Conservation (phyloP, 2,329 filamentous ascomycete genomes). For the Fusarium vanettenii region DNA sequence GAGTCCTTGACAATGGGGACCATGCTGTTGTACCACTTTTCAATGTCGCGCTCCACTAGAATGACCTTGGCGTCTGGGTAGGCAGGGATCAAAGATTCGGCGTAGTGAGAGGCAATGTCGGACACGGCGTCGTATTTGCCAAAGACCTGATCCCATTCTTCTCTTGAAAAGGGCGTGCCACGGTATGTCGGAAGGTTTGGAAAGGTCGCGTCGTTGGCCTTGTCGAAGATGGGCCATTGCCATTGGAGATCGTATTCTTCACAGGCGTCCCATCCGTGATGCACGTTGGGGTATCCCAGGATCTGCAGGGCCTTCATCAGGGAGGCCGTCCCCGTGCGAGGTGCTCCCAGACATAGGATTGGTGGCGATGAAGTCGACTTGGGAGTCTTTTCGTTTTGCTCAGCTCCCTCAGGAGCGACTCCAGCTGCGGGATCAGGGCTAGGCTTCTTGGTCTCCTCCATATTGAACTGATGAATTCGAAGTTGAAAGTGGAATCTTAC, state of each 20-base stretch:
- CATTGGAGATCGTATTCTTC: slow-evolving; percentile 5
- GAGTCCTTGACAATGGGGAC: neutral
- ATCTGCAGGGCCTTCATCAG: slow-evolving; percentile 28
- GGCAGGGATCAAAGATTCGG: slow-evolving; percentile 39
- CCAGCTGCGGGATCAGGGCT: neutral
- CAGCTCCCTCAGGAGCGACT: neutral
- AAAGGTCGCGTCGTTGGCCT: slow-evolving; percentile 23
- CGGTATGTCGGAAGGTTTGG: slow-evolving; percentile 30
- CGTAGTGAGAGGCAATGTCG: slow-evolving; percentile 40
- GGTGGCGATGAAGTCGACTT: neutral
- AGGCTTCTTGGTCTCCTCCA: neutral
- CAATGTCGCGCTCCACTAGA: slow-evolving; percentile 43
- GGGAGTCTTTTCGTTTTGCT: neutral
- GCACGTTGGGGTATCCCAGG: slow-evolving; percentile 22
- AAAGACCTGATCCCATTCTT: slow-evolving; percentile 42
- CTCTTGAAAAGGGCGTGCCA: slow-evolving; percentile 27
- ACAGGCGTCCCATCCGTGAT: slow-evolving; percentile 30
- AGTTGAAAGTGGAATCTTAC: neutral
- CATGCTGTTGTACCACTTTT: slow-evolving; percentile 43
- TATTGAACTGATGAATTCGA: neutral
- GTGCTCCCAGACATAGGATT: slow-evolving; percentile 11
- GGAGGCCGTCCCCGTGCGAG: slow-evolving; percentile 31
- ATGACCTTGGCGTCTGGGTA: slow-evolving; percentile 48
- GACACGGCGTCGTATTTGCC: slow-evolving; percentile 42
- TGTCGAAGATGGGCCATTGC: slow-evolving; percentile 27